Conservation (phyloP, 139 green algal species). For the Asterochloris sp. region DNA sequence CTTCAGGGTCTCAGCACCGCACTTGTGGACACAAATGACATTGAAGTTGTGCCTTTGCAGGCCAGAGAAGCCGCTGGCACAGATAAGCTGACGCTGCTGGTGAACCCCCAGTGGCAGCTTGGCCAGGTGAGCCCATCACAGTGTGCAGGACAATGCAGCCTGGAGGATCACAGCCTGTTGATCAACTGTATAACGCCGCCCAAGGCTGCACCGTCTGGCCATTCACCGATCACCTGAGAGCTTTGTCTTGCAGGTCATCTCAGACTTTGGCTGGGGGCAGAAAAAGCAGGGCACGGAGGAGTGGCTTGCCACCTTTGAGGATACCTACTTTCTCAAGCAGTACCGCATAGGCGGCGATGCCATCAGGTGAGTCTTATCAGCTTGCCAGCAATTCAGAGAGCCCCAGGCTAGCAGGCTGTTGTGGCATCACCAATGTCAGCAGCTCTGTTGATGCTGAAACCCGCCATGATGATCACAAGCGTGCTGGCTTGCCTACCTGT, state of each 20-base stretch:
- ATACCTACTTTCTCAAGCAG: conserved; percentile 68
- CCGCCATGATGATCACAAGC: background rate
- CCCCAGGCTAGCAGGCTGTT: background rate
- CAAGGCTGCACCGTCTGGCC: background rate
- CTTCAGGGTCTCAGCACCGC: background rate
- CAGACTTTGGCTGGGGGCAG: conserved; percentile 48
- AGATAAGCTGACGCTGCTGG: conserved; percentile 58
- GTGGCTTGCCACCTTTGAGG: conserved; percentile 55
- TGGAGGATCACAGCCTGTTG: background rate
- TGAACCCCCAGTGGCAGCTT: conserved; percentile 77
- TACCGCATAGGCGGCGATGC: conserved; percentile 65
- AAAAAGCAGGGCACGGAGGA: conserved; percentile 31
- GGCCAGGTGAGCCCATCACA: conserved; percentile 53
- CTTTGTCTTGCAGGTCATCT: conserved; percentile 4
- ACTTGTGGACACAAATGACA: too few relatives aligned
- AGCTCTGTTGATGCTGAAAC: background rate
- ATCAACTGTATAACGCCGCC: background rate
- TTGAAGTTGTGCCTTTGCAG: background rate
- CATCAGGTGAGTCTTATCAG: conserved; percentile 19
- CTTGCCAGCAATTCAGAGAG: background rate
- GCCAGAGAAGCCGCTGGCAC: conserved; percentile 25
- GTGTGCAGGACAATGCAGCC: background rate
- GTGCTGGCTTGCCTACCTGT: background rate
- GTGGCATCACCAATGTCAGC: background rate
- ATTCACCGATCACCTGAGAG: background rate